phyloP scores from a whole-genome alignment of 345 rosid genomes.

The Stellera chamaejasme region DNA sequence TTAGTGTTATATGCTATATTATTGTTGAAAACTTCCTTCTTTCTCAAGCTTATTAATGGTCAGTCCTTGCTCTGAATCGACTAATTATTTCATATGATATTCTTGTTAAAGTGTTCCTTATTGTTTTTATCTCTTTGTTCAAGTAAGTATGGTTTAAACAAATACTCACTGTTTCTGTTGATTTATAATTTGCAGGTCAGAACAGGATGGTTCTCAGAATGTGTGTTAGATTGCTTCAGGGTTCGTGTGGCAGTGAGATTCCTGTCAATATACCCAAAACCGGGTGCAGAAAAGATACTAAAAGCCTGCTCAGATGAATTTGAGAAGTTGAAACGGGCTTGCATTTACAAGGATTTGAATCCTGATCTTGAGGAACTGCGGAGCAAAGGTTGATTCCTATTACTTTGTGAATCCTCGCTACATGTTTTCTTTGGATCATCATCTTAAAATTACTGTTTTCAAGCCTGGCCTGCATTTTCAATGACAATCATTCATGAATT shows the following conservation, averaged over 20 bases:
- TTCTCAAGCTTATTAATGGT: too few species aligned
- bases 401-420: too few species aligned
- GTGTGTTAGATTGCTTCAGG: constrained; percentile 64
- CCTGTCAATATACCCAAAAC: constrained; percentile 60
- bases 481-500: background rate
- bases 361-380: constrained; percentile 32
- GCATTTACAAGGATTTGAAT: constrained; percentile 39
- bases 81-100: background rate
- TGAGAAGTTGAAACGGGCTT: constrained; percentile 61
- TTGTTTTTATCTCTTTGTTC: background rate
- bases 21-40: too few species aligned
- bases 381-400: constrained; percentile 28
- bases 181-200: constrained; percentile 41
- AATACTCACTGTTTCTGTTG: background rate
- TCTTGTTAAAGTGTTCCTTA: background rate
- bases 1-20: too few species aligned
- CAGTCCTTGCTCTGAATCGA: too few species aligned
- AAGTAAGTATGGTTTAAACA: background rate
- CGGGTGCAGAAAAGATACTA: constrained; percentile 60
- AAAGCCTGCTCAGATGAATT: constrained; percentile 65
- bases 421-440: background rate
- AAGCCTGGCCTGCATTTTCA: background rate
- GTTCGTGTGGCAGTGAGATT: constrained; percentile 70
- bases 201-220: constrained; percentile 86
- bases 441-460: background rate